Evolutionary conservation across 1,284 basidiomycete genomes (phyloP).

Genomic region (Irpex sp.): DNA sequence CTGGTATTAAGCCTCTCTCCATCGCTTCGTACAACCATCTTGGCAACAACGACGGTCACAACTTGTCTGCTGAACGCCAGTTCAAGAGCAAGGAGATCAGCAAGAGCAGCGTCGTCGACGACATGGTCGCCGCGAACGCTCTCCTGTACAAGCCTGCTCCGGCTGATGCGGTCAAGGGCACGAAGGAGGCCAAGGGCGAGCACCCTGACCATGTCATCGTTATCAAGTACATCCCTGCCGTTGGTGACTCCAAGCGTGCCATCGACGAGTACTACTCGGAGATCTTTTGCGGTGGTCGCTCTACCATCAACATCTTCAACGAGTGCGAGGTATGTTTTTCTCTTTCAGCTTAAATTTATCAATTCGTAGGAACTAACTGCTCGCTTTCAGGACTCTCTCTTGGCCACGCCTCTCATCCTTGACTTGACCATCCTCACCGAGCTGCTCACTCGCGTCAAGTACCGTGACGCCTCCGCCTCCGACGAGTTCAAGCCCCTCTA

Average conservation of each 20-base stretch:
- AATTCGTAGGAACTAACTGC: slow-evolving; percentile 10
- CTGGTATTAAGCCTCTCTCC: slow-evolving; percentile 96
- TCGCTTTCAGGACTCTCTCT: slow-evolving; percentile 75
- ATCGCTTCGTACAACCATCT: slow-evolving; percentile 99
- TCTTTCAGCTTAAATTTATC: neutral
- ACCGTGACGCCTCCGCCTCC: slow-evolving; percentile 56
- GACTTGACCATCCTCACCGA: slow-evolving; percentile 94
- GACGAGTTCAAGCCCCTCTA: slow-evolving; percentile 79
- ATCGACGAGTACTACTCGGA: slow-evolving; percentile 99
- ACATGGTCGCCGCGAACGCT: slow-evolving; percentile 92
- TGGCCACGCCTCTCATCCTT: slow-evolving; percentile 94
- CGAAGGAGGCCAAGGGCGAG: slow-evolving; percentile 76
- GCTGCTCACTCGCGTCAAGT: slow-evolving; percentile 90
- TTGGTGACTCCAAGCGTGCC: slow-evolving; percentile 95
- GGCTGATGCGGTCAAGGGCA: slow-evolving; percentile 51
- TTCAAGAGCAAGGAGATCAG: slow-evolving; percentile 98
- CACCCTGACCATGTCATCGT: slow-evolving; percentile 98
- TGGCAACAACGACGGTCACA: slow-evolving; percentile 97
- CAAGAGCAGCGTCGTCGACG: slow-evolving; percentile 96
- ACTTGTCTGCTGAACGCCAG: slow-evolving; percentile 88
- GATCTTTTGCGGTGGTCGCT: slow-evolving; percentile 79
- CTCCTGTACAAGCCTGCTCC: slow-evolving; percentile 83
- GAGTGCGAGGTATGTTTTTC: slow-evolving; percentile 74
- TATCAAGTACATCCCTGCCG: slow-evolving; percentile 92
- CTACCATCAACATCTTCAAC: slow-evolving; percentile 92